Conservation (phyloP, 2,329 filamentous ascomycete genomes). For the Metarhizium humberi region DNA sequence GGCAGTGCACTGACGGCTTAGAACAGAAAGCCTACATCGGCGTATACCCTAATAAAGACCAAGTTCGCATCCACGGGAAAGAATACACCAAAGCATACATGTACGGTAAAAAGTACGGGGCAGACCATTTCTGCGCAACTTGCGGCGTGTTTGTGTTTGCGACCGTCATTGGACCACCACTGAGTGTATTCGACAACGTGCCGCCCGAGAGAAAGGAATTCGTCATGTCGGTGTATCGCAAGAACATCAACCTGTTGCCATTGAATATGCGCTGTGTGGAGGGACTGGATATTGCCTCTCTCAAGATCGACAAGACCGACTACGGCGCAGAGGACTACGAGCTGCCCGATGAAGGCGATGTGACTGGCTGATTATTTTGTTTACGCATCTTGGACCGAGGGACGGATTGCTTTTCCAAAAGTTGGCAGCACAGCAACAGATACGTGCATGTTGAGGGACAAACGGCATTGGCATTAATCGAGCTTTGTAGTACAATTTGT, state of each 20-base stretch:
- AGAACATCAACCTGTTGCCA: slow-evolving; percentile 16
- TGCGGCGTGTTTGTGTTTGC: not conserved
- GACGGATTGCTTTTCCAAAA: too few species aligned
- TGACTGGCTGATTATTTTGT: too few species aligned
- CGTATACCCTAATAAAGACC: slow-evolving; percentile 17
- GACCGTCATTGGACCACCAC: slow-evolving; percentile 20
- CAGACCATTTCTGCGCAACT: not conserved
- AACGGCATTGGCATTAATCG: not conserved
- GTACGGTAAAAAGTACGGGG: slow-evolving; percentile 12
- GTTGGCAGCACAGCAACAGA: too few species aligned
- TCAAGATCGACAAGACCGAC: slow-evolving; percentile 11
- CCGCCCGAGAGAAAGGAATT: slow-evolving; percentile 14
- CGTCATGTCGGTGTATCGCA: slow-evolving; percentile 12
- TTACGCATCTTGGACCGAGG: too few species aligned
- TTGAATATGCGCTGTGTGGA: slow-evolving; percentile 15
- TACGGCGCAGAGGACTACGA: slow-evolving; percentile 17
- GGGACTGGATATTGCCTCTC: slow-evolving; percentile 6
- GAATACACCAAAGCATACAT: slow-evolving; percentile 18
- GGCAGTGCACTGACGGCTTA: not conserved
- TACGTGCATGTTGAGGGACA: not conserved
- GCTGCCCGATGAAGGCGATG: not conserved
- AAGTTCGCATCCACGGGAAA: slow-evolving; percentile 16
- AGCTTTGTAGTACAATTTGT: not conserved
- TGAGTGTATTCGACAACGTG: slow-evolving; percentile 17
- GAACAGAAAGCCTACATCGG: slow-evolving; percentile 13